Conservation (phyloP, 1,139 yeast genomes). For the Diutina pseudorugosa region DNA sequence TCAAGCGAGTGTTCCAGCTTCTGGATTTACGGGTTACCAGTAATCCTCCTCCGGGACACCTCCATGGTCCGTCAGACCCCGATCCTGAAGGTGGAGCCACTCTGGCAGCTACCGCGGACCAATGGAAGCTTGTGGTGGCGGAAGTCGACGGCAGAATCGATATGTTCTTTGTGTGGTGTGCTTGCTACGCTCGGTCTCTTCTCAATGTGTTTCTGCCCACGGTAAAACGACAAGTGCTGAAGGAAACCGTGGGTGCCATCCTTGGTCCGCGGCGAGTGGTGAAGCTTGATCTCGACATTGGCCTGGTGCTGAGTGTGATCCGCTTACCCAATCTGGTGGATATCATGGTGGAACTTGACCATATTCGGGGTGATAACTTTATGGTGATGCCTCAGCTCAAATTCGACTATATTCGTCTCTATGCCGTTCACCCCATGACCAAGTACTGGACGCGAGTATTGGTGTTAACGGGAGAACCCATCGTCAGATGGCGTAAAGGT, state of each 20-base stretch:
- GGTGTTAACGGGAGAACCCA: conserved; percentile 22
- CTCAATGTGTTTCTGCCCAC: conserved; percentile 26
- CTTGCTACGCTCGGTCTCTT: conserved; percentile 26
- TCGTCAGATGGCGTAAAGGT: conserved; percentile 7
- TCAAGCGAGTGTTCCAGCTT: conserved; percentile 23
- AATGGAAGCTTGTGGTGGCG: conserved; percentile 12
- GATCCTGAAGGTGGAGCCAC: not conserved
- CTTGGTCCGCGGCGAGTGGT: conserved; percentile 10
- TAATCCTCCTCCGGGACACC: not conserved
- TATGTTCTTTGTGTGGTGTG: conserved; percentile 33
- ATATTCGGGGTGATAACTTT: conserved; percentile 19
- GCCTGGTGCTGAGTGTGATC: conserved; percentile 31
- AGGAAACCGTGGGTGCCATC: conserved; percentile 15
- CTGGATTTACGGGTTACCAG: conserved; percentile 14
- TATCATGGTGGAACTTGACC: conserved; percentile 38
- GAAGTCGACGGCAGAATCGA: conserved; percentile 30
- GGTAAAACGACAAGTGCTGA: conserved; percentile 18
- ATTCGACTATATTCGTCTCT: conserved; percentile 31
- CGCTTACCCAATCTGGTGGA: conserved; percentile 41
- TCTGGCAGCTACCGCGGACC: not conserved
- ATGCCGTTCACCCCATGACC: conserved; percentile 44
- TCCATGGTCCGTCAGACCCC: not conserved
- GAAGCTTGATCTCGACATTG: conserved; percentile 24
- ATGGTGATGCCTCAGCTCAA: conserved; percentile 17
- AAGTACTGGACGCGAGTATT: conserved; percentile 31